Evolutionary conservation across 768 basidiomycete genomes (phyloP).

Genomic region (Leucosporidium creatinivorum): DNA sequence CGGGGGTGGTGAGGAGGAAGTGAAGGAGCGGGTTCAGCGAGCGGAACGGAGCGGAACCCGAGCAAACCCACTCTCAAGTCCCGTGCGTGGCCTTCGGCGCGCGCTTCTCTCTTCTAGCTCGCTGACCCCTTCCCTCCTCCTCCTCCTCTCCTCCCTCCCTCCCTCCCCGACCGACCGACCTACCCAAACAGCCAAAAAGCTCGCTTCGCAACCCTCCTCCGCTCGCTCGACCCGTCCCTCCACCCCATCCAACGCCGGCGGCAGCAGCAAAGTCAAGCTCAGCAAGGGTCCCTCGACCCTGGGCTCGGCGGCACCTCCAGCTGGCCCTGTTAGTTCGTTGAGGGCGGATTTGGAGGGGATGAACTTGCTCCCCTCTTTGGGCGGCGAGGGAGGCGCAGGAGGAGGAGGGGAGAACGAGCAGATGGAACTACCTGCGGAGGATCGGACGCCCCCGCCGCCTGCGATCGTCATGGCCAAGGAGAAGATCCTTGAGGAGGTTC

Average conservation of each 20-base stretch:
- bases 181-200: constrained; percentile 2
- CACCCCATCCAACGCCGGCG: background rate
- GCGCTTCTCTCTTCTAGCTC: background rate
- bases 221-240: background rate
- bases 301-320: background rate
- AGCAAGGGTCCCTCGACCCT: background rate
- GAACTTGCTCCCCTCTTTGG: background rate
- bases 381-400: too few relatives aligned
- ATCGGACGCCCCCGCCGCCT: constrained; percentile 48
- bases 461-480: constrained; percentile 64
- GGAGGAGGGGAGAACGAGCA: constrained; percentile 38
- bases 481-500: constrained; percentile 75
- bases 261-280: too few relatives aligned
- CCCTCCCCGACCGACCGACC: constrained; percentile 1
- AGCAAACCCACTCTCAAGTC: too few relatives aligned
- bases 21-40: background rate
- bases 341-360: constrained; percentile 21
- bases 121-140: background rate
- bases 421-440: constrained; percentile 46
- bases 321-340: constrained; percentile 11
- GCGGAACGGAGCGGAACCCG: too few relatives aligned
- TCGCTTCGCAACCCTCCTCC: background rate
- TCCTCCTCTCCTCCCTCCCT: background rate
- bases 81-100: too few relatives aligned
- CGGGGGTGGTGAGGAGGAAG: background rate